A percentile compares a stretch with the other conserved stretches of the same genome.
Evolutionary conservation across 1,284 basidiomycete species (phyloP).

Genomic region (Porogramme epimiltina): DNA sequence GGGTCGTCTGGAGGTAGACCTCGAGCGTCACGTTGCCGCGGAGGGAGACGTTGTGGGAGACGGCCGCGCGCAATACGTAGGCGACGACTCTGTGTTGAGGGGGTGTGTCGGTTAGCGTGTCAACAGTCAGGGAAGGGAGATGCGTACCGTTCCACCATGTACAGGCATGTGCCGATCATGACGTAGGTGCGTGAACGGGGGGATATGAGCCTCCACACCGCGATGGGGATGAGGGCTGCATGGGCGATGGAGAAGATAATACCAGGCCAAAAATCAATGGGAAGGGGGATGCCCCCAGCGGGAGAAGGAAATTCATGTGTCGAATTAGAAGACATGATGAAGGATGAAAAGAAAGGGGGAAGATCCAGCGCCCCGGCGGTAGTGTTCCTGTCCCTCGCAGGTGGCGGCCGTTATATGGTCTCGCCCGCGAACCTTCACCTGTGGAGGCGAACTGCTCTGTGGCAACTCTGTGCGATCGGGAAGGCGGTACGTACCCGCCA

Average conservation of each 20-base stretch:
- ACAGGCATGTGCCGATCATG: slow-evolving; percentile 14
- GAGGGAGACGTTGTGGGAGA: slow-evolving; percentile 23
- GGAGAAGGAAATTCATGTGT: slow-evolving; percentile 1
- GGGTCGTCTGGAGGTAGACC: slow-evolving; percentile 34
- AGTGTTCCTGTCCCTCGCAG: no score
- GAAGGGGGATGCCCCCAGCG: not conserved
- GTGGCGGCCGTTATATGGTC: no score
- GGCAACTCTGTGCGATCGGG: no score
- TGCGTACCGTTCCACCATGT: slow-evolving; percentile 21
- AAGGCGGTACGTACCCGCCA: no score
- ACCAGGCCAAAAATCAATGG: not conserved
- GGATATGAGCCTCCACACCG: slow-evolving; percentile 13
- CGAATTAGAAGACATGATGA: not conserved
- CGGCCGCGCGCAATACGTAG: slow-evolving; percentile 34
- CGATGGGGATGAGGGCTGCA: slow-evolving; percentile 16
- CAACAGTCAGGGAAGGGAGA: not conserved
- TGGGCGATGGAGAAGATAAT: slow-evolving; percentile 16
- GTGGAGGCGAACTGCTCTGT: no score
- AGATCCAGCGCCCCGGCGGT: no score
- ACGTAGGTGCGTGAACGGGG: slow-evolving; percentile 14
- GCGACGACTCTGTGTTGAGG: slow-evolving; percentile 18
- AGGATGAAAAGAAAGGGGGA: not conserved
- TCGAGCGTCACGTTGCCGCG: slow-evolving; percentile 27
- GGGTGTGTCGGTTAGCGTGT: not conserved
- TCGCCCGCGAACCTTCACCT: no score